Evolutionary conservation across 2,329 filamentous ascomycete genomes (phyloP).

Genomic region (Dactylellina drechsleri): DNA sequence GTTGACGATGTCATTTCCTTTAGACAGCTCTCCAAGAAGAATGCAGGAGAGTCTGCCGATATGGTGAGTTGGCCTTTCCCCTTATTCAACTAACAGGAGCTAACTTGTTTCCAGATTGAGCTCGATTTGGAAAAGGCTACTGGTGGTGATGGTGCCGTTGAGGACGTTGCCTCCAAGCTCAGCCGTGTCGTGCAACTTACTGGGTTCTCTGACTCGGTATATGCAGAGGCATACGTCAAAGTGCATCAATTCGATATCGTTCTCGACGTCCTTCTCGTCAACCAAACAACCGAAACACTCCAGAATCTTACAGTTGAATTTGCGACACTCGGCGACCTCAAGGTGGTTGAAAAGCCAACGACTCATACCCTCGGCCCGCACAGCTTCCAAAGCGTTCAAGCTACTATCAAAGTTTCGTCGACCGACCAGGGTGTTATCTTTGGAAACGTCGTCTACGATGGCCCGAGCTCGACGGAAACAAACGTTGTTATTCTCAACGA

Average conservation of each 20-base stretch:
- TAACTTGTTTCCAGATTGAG: conserved; percentile 67
- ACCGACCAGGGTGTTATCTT: conserved; percentile 99
- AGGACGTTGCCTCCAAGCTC: conserved; percentile 91
- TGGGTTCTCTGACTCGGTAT: conserved; percentile 97
- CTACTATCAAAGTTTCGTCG: conserved; percentile 97
- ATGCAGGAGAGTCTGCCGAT: conserved; percentile 80
- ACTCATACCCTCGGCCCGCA: conserved; percentile 95
- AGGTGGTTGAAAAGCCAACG: conserved; percentile 94
- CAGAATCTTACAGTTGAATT: conserved; percentile 98
- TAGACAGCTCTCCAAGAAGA: conserved; percentile 92
- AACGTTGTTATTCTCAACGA: conserved; percentile 98
- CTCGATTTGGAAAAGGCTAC: conserved; percentile 93
- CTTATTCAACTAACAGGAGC: neutral
- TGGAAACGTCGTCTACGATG: conserved; percentile 97
- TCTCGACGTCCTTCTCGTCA: conserved; percentile 93
- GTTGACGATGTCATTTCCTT: conserved; percentile 95
- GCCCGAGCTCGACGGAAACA: conserved; percentile 87
- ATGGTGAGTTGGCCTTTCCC: conserved; percentile 65
- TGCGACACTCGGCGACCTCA: conserved; percentile 95
- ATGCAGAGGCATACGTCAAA: conserved; percentile 98
- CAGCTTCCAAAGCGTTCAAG: conserved; percentile 98
- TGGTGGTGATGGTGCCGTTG: conserved; percentile 82
- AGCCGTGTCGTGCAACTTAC: conserved; percentile 96
- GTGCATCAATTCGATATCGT: conserved; percentile 99
- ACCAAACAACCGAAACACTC: conserved; percentile 94